Conservation (phyloP, 139 green algal species). For the Penium margaritaceum region DNA sequence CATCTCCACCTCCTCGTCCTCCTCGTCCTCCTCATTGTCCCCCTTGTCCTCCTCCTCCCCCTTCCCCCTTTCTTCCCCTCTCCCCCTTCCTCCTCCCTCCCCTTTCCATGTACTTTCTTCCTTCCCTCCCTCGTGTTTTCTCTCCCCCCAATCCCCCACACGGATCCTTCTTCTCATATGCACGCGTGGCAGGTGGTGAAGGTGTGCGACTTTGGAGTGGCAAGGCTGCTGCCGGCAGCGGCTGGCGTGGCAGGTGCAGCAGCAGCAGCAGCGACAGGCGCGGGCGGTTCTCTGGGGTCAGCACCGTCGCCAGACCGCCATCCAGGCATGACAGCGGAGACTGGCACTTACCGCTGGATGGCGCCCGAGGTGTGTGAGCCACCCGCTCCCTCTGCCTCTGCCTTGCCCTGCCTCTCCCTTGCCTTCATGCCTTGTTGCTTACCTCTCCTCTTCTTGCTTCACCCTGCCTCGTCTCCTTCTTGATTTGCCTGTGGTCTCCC, state of each 20-base stretch:
- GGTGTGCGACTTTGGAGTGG: slow-evolving; percentile 95
- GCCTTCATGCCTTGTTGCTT: too few relatives aligned
- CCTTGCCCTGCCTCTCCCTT: too few relatives aligned
- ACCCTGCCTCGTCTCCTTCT: too few relatives aligned
- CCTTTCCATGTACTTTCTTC: too few relatives aligned
- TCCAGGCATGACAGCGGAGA: slow-evolving; percentile 91
- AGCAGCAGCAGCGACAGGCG: background rate
- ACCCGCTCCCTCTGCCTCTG: too few relatives aligned
- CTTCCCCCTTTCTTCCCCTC: background rate
- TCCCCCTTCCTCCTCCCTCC: background rate
- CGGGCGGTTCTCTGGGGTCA: background rate
- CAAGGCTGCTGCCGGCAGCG: slow-evolving; percentile 66
- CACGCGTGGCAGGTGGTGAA: slow-evolving; percentile 54
- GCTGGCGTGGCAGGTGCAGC: background rate
- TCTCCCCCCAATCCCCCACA: background rate
- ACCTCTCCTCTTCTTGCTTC: too few relatives aligned
- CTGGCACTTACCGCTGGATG: slow-evolving; percentile 99
- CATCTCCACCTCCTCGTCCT: too few relatives aligned
- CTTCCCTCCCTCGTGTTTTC: too few relatives aligned
- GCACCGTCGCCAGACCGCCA: slow-evolving; percentile 43
- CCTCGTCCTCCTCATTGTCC: too few relatives aligned
- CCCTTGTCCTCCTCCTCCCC: too few relatives aligned
- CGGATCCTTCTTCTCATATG: background rate
- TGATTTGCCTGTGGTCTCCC: too few relatives aligned
- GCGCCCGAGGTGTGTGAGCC: slow-evolving; percentile 76